Evolutionary conservation across 2,329 filamentous ascomycete species (phyloP).

Genomic region (Aspergillus udagawae): DNA sequence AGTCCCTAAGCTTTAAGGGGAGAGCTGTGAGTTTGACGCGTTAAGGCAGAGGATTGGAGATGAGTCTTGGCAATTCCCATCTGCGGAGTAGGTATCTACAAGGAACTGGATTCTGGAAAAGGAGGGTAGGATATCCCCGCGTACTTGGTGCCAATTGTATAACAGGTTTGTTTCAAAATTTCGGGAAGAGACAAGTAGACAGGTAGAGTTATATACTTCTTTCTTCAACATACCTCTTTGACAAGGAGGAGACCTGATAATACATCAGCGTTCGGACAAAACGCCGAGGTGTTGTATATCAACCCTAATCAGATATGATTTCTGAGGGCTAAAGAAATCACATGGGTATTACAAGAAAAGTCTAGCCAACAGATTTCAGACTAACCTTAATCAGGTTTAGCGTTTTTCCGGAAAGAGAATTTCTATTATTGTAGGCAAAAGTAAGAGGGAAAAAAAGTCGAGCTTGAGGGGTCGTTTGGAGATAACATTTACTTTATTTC

Average conservation of each 20-base stretch:
- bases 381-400: constrained; percentile 12
- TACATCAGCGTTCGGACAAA: neutral
- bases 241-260: neutral
- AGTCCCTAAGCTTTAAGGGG: constrained; percentile 11
- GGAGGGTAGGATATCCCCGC: neutral
- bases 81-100: neutral
- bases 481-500: constrained; percentile 9
- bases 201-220: neutral
- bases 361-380: constrained; percentile 13
- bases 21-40: neutral
- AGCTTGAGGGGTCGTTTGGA: constrained; percentile 13
- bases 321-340: constrained; percentile 18
- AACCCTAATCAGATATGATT: constrained; percentile 21
- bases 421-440: constrained; percentile 25
- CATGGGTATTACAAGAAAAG: constrained; percentile 14
- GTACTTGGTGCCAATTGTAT: neutral
- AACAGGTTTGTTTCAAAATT: neutral
- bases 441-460: constrained; percentile 25
- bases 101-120: neutral
- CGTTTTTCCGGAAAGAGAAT: constrained; percentile 19
- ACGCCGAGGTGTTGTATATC: neutral
- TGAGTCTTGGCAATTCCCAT: neutral
- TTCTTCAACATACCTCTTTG: neutral
- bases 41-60: neutral
- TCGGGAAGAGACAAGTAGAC: neutral